Base-by-base conservation (phyloP, 2,329 filamentous ascomycete species). In the Sporothrix globosa region DNA sequence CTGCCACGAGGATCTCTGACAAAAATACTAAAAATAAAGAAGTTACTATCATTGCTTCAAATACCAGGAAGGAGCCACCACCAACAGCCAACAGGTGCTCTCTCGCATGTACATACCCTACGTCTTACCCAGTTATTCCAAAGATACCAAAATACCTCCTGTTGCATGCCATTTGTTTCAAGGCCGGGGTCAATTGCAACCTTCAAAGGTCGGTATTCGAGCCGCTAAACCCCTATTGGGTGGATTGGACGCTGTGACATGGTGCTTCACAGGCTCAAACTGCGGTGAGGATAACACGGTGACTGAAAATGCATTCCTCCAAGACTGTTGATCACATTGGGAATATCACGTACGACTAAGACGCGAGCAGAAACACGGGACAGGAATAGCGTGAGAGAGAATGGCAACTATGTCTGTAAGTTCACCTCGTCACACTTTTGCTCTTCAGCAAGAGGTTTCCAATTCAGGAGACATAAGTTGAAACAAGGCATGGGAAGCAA, bases 91-190 rank as follows among this genome's bases (percentile, higher is more conserved):
- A 30, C 27, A 30, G 56, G 56, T 46, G 50, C 30, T 41, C 19
- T 46, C 44, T 50, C 44, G 60, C 48, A 50, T 50, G 34, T 34
- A 34, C 34, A 34, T 34, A 34, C 34, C 6, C 5, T 7, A 34
- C 21, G 56, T 41, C 56, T 21, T 34, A 60, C 30, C 30, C 34
- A 34, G 34, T 34, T 34, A 34, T 44, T 11, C 60, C 21, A 63
- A 21, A 19, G 13, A 34, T 34, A 34, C 34, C 5, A 9, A 34
- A 9, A 7, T 6, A 1, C 44, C 17, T 65, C 46, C 27, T 50
- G 61, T 34, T 50, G 46, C 14, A 17, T 39, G 17, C 52, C 53
- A 48, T 68, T 50, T 67, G 65, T 67, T 67, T 67, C 65, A 67
- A 19, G 46, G 53, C 58, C 17, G 27, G 17, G 61, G 21, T 50